phyloP scores from a whole-genome alignment of 2,329 filamentous ascomycete genomes.

The Cladosporium sp. region DNA sequence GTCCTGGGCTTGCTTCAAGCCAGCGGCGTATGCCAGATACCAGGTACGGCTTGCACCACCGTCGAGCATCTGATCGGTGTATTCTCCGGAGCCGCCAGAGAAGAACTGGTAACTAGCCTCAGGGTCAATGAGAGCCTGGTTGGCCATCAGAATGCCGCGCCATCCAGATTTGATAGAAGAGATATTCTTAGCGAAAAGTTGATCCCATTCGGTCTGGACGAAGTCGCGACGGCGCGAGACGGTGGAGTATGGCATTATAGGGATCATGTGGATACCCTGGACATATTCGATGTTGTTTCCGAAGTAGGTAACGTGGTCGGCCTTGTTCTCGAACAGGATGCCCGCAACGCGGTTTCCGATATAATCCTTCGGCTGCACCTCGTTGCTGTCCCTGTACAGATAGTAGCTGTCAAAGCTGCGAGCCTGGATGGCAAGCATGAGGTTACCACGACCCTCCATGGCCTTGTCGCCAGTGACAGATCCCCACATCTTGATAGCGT shows the following conservation, averaged over 20 bases:
- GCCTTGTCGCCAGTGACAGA: slow-evolving; percentile 67
- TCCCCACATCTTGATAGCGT: slow-evolving; percentile 94
- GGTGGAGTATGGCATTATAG: slow-evolving; percentile 64
- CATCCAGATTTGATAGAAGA: slow-evolving; percentile 69
- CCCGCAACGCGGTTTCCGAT: slow-evolving; percentile 69
- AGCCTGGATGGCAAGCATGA: slow-evolving; percentile 75
- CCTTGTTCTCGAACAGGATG: slow-evolving; percentile 83
- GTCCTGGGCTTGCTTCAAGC: slow-evolving; percentile 40
- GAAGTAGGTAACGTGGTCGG: slow-evolving; percentile 90
- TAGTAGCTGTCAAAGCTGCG: slow-evolving; percentile 77
- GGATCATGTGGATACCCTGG: slow-evolving; percentile 78
- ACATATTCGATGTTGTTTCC: slow-evolving; percentile 44
- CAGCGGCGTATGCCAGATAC: slow-evolving; percentile 76
- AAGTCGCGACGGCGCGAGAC: slow-evolving; percentile 66
- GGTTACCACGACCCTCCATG: slow-evolving; percentile 74
- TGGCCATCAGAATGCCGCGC: slow-evolving; percentile 80
- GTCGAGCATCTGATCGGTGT: slow-evolving; percentile 68
- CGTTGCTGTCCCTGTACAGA: slow-evolving; percentile 68
- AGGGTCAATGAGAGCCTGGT: slow-evolving; percentile 74
- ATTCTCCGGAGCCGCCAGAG: slow-evolving; percentile 48
- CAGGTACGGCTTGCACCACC: slow-evolving; percentile 79
- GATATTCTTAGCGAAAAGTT: slow-evolving; percentile 63
- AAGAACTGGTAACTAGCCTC: slow-evolving; percentile 71
- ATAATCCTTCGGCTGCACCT: slow-evolving; percentile 69
- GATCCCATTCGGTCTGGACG: slow-evolving; percentile 76